Evolutionary conservation across 805 yeast genomes (phyloP), one percentile per base, ranked within the genome.

Genomic region (Yarrowia phangngaensis): DNA sequence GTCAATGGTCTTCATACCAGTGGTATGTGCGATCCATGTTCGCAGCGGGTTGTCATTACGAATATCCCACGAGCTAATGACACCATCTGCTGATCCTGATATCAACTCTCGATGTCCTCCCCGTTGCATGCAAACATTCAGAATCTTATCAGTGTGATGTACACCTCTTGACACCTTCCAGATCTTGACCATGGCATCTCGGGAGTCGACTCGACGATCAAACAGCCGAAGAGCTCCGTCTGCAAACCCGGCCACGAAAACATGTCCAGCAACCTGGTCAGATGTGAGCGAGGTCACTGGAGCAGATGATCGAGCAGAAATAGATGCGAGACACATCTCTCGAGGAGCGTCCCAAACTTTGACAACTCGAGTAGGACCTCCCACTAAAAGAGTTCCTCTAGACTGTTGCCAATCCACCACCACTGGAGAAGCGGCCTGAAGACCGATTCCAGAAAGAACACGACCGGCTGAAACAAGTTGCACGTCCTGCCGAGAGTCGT

Each of bases 331-430:
- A 60, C 95, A 83, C 45, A 83, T 71, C 60, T 92, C 98, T 26
- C 96, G 71, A 9, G 95, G 92, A 0, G 97, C 97, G 66, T 92
- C 97, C 98, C 98, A 92, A 1, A 89, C 72, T 51, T 95, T 71
- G 50, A 92, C 86, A 17, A 88, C 80, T 58, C 89, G 85, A 7
- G 86, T 95, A 68, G 92, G 97, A 35, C 98, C 98, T 30, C 95
- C 88, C 1, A 85, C 95, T 48, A 90, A 69, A 28, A 92, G 69
- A 0, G 95, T 78, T 0, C 98, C 98, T 53, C 96, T 71, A 34
- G 92, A 82, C 61, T 92, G 98, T 64, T 90, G 97, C 98, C 98
- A 92, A 56, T 92, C 97, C 8, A 89, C 79, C 14, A 87, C 74
- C 46, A 90, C 68, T 2, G 54, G 53, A 24, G 31, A 17, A 17